A percentile compares a stretch with the other conserved stretches of the same genome.
phyloP scores from a whole-genome alignment of 108 stramenopile genomes.

The Nannochloropsis oceanica region DNA sequence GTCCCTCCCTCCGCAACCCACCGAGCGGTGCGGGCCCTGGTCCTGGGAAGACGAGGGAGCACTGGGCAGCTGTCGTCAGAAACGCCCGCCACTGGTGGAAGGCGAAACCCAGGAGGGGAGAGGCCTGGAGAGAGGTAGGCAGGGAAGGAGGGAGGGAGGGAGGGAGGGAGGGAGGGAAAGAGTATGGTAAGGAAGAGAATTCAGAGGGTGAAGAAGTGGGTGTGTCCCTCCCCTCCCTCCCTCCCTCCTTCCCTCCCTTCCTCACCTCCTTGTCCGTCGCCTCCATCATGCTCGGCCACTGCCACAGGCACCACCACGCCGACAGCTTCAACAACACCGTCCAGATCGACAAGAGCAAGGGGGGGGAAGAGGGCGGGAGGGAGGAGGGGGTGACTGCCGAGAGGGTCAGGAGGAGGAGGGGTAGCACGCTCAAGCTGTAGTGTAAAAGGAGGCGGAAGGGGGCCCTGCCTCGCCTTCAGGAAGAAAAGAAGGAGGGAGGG shows the following conservation, averaged over 20 bases:
- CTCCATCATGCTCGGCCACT: background rate
- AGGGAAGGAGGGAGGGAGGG: background rate
- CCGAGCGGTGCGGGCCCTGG: background rate
- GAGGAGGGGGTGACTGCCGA: background rate
- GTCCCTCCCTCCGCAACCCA: background rate
- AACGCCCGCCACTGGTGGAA: background rate
- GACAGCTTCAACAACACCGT: background rate
- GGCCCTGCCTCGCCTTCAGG: background rate
- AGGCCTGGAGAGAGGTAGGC: background rate
- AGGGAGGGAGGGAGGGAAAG: background rate
- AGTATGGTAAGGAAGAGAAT: too few relatives aligned
- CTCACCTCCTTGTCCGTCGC: background rate
- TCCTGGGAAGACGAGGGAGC: background rate
- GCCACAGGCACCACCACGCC: background rate
- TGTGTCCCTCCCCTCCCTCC: background rate
- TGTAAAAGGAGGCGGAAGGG: background rate
- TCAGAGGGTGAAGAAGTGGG: too few relatives aligned
- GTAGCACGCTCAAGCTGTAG: background rate
- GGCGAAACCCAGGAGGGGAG: background rate
- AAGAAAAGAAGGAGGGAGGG: too few relatives aligned
- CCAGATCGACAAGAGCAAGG: background rate
- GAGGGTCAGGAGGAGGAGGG: background rate
- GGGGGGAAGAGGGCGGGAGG: background rate
- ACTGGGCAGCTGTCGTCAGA: background rate
- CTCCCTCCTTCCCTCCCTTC: slow-evolving; percentile 13